Evolutionary conservation across 441 rosid genomes (phyloP).

Genomic region (Oxalis stricta): DNA sequence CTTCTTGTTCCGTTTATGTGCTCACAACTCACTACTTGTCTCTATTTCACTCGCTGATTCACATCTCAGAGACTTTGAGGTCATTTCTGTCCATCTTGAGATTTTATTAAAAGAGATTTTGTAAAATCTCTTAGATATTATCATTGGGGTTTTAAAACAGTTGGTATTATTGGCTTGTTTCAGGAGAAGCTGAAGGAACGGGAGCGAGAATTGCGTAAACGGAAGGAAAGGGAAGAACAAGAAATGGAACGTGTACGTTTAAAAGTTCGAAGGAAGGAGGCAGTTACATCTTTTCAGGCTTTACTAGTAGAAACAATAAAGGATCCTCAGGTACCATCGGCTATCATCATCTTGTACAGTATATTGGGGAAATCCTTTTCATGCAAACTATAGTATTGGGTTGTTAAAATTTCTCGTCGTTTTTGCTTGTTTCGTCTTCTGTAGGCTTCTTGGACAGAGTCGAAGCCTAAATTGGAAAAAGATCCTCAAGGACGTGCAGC

Average conservation of each 20-base stretch:
- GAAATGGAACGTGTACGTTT: constrained; percentile 87
- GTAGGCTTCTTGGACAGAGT: constrained; percentile 94
- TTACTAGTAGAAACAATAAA: constrained; percentile 87
- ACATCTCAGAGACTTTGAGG: too few species aligned
- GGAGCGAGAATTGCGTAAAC: constrained; percentile 76
- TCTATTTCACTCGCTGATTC: too few species aligned
- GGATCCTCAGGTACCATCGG: constrained; percentile 67
- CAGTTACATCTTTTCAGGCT: constrained; percentile 79
- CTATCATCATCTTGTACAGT: too few species aligned
- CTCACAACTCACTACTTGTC: background rate
- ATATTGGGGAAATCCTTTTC: too few species aligned
- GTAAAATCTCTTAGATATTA: too few species aligned
- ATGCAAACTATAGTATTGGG: background rate
- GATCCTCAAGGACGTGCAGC: constrained; percentile 91
- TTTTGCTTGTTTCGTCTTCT: constrained; percentile 2
- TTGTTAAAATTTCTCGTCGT: background rate
- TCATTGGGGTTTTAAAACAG: too few species aligned
- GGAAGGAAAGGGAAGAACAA: constrained; percentile 93
- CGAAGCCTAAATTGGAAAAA: constrained; percentile 76
- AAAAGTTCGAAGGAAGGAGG: constrained; percentile 86
- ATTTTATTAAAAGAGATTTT: too few species aligned
- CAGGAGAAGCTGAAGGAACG: constrained; percentile 89
- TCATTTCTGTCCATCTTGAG: too few species aligned
- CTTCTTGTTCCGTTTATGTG: background rate
- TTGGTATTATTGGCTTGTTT: too few species aligned